Conservation (phyloP, 2,329 filamentous ascomycete genomes). For the Colletotrichum sp. region DNA sequence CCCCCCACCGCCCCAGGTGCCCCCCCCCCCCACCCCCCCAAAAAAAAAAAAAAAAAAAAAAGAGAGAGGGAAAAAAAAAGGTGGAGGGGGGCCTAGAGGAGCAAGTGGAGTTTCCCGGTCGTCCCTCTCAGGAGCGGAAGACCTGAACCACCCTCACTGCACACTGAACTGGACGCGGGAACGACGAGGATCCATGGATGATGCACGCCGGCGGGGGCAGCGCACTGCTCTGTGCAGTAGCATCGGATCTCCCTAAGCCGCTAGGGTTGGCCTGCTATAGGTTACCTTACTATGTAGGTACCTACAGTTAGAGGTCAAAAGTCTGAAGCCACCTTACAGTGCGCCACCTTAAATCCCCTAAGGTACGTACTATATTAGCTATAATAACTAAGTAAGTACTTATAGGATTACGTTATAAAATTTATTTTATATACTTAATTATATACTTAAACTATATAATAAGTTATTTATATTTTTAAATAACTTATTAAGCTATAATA, state of each 20-base stretch:
- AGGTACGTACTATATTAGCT: too few species aligned
- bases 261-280: not conserved
- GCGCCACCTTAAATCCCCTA: too few species aligned
- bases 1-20: too few species aligned
- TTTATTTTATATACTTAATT: too few species aligned
- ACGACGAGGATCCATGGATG: slow-evolving; percentile 1
- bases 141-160: not conserved
- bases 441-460: too few species aligned
- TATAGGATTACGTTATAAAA: too few species aligned
- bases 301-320: too few species aligned
- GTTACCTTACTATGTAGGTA: not conserved
- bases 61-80: not conserved
- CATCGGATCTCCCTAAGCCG: slow-evolving; percentile 15
- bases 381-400: too few species aligned
- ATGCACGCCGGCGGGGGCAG: slow-evolving; percentile 12
- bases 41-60: not conserved
- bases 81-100: not conserved
- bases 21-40: too few species aligned
- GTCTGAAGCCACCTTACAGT: too few species aligned
- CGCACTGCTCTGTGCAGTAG: slow-evolving; percentile 4
- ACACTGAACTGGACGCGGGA: not conserved
- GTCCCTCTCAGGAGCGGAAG: not conserved
- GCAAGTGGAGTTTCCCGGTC: not conserved
- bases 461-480: too few species aligned
- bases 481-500: too few species aligned